Evolutionary conservation across 2,329 filamentous ascomycete species (phyloP), one percentile per base, ranked within the genome.

Genomic region (Polytolypa hystricis): DNA sequence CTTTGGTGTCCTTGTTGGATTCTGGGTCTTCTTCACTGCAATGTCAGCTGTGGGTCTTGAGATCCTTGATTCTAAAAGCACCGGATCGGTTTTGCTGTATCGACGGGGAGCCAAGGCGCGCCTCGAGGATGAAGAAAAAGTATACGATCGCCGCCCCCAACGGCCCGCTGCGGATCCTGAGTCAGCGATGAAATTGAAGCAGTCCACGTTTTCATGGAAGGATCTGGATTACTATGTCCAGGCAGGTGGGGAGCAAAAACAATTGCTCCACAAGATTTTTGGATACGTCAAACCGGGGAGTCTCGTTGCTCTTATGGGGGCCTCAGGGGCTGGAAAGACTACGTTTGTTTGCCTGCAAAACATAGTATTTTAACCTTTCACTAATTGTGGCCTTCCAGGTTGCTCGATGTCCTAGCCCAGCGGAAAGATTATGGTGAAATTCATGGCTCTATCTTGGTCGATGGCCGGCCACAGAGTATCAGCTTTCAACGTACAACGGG

Each of bases 241-340:
- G 49, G 85, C 93, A 61, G 91, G 91, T 66, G 68, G 69, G 11
- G 76, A 87, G 49, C 64, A 70, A 2, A 73, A 85, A 14, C 75
- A 80, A 28, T 81, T 95, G 49, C 65, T 94, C 41, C 80, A 94
- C 49, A 68, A 89, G 43, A 83, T 94, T 10, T 81, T 91, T 52
- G 87, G 87, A 25, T 94, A 84, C 82, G 85, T 94, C 42, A 91
- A 93, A 61, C 87, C 87, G 2, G 87, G 87, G 41, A 93, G 84
- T 11, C 58, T 93, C 35, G 93, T 85, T 10, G 85, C 84, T 23
- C 69, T 93, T 2, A 93, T 93, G 85, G 70, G 85, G 63, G 84
- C 86, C 5, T 85, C 81, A 17, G 85, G 86, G 47, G 86, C 87
- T n/a, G 86, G 87, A 40, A 94, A 94, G 60, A 94, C 86, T 0